Percentiles rank a stretch among this genome's conserved stretches.
These are phyloP conservation scores for Drechslerella stenobrocha DNA, from an alignment of 2,329 filamentous ascomycete genomes.

Conservation along the genomic window DNA sequence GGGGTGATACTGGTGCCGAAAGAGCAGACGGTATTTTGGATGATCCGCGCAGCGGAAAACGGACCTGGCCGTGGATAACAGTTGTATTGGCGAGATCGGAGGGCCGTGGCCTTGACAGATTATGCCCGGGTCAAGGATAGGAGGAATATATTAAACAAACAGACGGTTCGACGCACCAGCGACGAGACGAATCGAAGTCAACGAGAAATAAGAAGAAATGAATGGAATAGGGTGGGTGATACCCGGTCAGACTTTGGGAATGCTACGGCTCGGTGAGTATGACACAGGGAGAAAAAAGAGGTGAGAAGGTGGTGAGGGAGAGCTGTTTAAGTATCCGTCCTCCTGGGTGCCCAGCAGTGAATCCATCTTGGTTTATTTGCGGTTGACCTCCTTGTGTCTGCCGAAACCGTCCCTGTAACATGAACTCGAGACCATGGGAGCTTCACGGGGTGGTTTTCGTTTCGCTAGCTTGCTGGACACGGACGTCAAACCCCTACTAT, in stretches of 20 bases:
- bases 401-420: conserved; percentile 1
- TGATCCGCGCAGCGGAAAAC: conserved; percentile 46
- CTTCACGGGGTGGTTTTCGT: background rate
- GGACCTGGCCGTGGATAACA: conserved; percentile 45
- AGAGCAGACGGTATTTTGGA: background rate
- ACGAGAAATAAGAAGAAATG: conserved; percentile 17
- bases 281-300: conserved; percentile 27
- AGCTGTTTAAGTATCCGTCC: background rate
- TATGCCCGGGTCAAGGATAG: conserved; percentile 11
- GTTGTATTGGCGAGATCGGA: no score
- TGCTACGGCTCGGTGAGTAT: conserved; percentile 36
- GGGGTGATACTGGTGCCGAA: no score
- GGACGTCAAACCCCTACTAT: background rate
- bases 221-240: conserved; percentile 40
- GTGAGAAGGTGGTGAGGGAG: background rate
- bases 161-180: conserved; percentile 43
- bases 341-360: conserved; percentile 17
- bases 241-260: conserved; percentile 32
- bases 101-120: no score
- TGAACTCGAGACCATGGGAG: conserved; percentile 2
- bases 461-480: background rate
- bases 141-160: conserved; percentile 7
- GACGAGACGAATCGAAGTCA: conserved; percentile 40
- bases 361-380: background rate
- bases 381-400: background rate